Evolutionary conservation across 768 basidiomycete genomes (phyloP).

Genomic region (Amanita rubescens): DNA sequence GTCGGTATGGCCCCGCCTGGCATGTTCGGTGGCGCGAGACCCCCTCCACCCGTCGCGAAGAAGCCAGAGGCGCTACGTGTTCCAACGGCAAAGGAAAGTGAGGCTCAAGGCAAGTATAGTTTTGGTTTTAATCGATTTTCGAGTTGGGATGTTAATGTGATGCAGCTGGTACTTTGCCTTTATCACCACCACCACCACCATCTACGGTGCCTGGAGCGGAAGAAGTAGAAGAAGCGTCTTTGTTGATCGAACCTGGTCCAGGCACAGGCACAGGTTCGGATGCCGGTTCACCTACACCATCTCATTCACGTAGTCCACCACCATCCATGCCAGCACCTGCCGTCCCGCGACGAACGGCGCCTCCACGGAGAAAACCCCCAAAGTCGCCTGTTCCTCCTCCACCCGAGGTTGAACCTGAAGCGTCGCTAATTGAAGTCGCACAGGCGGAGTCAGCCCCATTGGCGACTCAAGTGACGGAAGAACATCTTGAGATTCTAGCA

Average conservation of each 20-base stretch:
- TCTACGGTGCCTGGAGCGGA: not conserved
- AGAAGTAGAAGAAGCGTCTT: not conserved
- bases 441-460: not conserved
- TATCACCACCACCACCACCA: too few relatives aligned
- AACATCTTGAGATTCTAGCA: not conserved
- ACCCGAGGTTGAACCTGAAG: constrained; percentile 1
- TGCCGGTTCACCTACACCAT: not conserved
- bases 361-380: constrained; percentile 59
- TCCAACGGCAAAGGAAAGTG: constrained; percentile 4
- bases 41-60: constrained; percentile 24
- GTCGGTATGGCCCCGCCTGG: constrained; percentile 70
- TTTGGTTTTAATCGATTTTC: not conserved
- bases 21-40: constrained; percentile 41
- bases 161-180: too few relatives aligned
- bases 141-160: not conserved
- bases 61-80: constrained; percentile 14
- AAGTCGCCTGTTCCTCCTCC: constrained; percentile 33
- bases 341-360: constrained; percentile 65
- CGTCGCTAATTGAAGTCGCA: constrained; percentile 8
- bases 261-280: too few relatives aligned
- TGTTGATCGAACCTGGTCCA: not conserved
- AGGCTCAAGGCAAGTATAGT: not conserved
- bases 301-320: constrained; percentile 28
- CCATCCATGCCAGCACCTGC: constrained; percentile 68
- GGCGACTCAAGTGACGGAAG: not conserved